Evolutionary conservation across 228 moss, liverwort and hornwort species (phyloP), one percentile per base, ranked within the genome.

Genomic region (Sphagnum magellanicum): DNA sequence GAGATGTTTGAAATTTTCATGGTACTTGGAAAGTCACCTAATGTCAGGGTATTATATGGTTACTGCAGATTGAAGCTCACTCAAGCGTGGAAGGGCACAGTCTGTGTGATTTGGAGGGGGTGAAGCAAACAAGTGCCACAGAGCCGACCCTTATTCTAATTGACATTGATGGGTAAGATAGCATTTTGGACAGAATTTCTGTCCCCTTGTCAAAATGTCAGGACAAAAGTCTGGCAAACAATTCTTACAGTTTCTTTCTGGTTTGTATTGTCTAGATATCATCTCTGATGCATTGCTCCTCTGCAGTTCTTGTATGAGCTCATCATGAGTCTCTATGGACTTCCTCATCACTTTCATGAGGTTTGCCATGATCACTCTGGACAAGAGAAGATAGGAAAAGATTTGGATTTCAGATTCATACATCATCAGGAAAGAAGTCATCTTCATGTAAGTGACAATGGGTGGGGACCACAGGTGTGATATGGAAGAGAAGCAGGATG

Each of bases 401-500:
- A 32, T 32, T 3, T 32, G 32, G 32, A 32, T 32, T 32, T 32
- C 32, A 32, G 32, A 32, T 32, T 32, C 32, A 32, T 32, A 32
- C 32, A 32, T 32, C 32, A 32, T 32, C 1, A 32, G 32, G 32
- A 32, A 32, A 32, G 32, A 32, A 32, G 32, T 32, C 32, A 32
- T 32, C 32, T 32, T 32, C 32, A 32, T 32, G 1, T 32, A 32
- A 2, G 32, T 32, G 32, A 32, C 32, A 32, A 32, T 32, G 32
- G 32, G 32, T 32, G 32, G 32, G 32, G 64, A 49, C 16, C 60
- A 49, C 68, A 91, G 91, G 79, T 97, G 96, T 73, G 93, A 93
- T 75, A 89, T 97, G 91, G 96, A 97, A 64, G 96, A 97, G 76
- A 88, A 77, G 60, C 93, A 97, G 69, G 96, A 96, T 72, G 96